Conservation (phyloP, 768 basidiomycete species). For the Lepiota subincarnata region DNA sequence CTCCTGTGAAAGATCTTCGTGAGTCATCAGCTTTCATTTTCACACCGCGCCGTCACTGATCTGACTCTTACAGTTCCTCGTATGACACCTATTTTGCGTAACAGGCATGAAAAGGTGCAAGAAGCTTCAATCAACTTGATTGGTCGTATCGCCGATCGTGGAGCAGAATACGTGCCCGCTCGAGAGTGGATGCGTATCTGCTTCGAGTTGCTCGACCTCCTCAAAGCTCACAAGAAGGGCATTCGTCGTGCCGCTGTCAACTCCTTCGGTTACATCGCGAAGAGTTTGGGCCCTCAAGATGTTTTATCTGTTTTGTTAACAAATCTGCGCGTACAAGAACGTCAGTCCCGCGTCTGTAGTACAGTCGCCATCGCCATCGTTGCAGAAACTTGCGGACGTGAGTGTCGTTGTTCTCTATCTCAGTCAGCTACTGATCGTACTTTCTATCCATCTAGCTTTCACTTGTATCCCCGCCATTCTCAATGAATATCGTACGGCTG, state of each 20-base stretch:
- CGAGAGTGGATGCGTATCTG: constrained; percentile 99
- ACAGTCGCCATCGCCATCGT: constrained; percentile 98
- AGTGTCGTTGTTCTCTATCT: constrained; percentile 23
- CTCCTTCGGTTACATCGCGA: constrained; percentile 99
- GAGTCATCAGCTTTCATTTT: constrained; percentile 35
- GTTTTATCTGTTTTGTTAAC: constrained; percentile 94
- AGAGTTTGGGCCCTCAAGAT: constrained; percentile 98
- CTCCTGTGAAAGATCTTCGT: constrained; percentile 98
- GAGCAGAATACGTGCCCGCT: constrained; percentile 97
- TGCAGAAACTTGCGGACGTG: constrained; percentile 86
- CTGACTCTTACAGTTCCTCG: constrained; percentile 71
- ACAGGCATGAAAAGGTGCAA: constrained; percentile 98
- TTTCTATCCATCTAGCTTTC: constrained; percentile 55
- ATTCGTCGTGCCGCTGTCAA: constrained; percentile 99
- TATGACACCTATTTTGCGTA: constrained; percentile 99
- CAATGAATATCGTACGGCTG: constrained; percentile 97
- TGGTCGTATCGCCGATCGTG: constrained; percentile 99
- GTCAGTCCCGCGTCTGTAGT: constrained; percentile 97
- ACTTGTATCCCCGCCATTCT: constrained; percentile 98
- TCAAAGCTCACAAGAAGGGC: constrained; percentile 99
- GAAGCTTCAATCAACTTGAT: constrained; percentile 99
- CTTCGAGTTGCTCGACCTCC: constrained; percentile 92
- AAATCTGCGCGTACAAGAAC: constrained; percentile 96
- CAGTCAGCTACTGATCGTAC: constrained; percentile 4
- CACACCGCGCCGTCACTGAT: constrained; percentile 7